Base-by-base conservation (phyloP, 441 rosid genomes). In the Arabidopsis hybrid region DNA sequence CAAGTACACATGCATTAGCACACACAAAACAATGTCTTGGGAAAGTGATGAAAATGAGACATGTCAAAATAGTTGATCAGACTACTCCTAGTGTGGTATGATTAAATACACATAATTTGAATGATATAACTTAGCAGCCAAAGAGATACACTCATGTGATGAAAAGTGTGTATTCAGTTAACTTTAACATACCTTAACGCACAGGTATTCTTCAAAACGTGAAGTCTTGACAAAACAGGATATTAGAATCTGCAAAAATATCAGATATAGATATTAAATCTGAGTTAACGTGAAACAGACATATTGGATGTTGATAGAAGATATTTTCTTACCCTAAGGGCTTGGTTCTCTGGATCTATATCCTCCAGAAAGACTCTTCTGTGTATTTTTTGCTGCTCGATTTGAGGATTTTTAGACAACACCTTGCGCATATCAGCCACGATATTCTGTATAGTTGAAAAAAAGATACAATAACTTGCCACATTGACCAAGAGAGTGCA, bases 341-440 rank as follows among this genome's bases (percentile, higher is more conserved):
- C 86, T 84, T 87, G 91, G 77, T 83, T 87, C 74, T 89, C 90
- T 55, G 87, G 85, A 78, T 86, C 53, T 46, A 87, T 57, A 59
- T 71, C 62, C 62, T 83, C 94, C 65, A 89, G 59, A 71, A 87
- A 89, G 40, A 89, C 91, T 85, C 94, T 85, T 81, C 88, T 83
- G 73, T 89, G 94, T 82, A 87, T 78, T 67, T 69, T 85, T 71
- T 89, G 85, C 73, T 89, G 95, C 79, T 89, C 95, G 58, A 89
- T 82, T 76, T 86, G 92, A 72, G 91, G 89, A 77, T 82, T 87
- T 81, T 89, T 87, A 6, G 92, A 88, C 84, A 89, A 75, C 49
- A 89, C 95, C 74, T 87, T 87, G 71, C 90, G 89, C 95, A 89
- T 89, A 77, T 89, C 95, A 31, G 91, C 91, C 34, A 89, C 89